Evolutionary conservation across 305 asterid genomes (phyloP), one percentile per base, ranked within the genome.

Genomic region (Striga hermonthica): DNA sequence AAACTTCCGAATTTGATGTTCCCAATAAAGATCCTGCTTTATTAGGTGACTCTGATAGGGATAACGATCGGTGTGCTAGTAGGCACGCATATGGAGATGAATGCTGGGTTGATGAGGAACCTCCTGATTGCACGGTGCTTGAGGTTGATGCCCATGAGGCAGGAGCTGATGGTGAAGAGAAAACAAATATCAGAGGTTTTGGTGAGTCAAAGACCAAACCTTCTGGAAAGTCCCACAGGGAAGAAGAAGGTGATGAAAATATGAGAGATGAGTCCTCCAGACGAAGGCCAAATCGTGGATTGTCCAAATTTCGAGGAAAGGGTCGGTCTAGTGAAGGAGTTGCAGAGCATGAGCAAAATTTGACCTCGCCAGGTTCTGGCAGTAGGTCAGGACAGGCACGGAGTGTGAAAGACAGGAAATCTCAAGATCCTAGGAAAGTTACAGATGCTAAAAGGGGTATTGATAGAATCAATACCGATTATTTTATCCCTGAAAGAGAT

Each of bases 291-390:
- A 82, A 75, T 62, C 97, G 90, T 70, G 92, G 82, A 57, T 67
- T 67, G 66, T 77, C 81, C 48, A 86, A 84, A 74, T 66, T 81
- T 50, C 80, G 88, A 67, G 93, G 87, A 61, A 90, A 87, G 74
- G 83, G 84, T 64, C 84, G 94, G 80, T 72, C 84, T 67, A 64
- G 66, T 67, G 97, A 94, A 67, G 91, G 90, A 62, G 78, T 67
- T 9, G 57, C 75, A 36, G 98, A 94, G 70, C 81, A 65, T 67
- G 99, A 91, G 45, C 93, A 80, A 74, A 75, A 62, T 76, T 58
- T 86, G 83, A 76, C 80, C 55, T 84, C 95, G 70, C 95, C 98
- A 63, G 84, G 75, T 70, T 84, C 96, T 74, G 88, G 86, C 58
- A 80, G 82, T 77, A 82, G 95, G 84, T 72, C 85, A 71, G 97